Evolutionary conservation across 2,329 filamentous ascomycete genomes (phyloP).

Genomic region (Gnomoniopsis smithogilvyi): DNA sequence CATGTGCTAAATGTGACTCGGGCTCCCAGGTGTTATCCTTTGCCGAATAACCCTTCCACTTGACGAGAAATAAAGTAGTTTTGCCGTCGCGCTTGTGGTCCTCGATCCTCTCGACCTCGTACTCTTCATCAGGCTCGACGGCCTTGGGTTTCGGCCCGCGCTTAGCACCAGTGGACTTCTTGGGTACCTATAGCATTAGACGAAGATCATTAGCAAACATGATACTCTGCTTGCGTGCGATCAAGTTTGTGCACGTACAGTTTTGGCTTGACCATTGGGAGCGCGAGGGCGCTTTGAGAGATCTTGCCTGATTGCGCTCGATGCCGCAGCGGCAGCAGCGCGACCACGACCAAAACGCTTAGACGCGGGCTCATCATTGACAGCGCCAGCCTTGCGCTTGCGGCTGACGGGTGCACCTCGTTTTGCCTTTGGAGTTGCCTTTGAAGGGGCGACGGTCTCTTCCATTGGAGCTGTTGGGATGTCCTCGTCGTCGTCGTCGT

Average conservation of each 20-base stretch:
- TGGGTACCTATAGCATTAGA: neutral
- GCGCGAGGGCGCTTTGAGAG: conserved; percentile 13
- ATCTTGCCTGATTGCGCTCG: conserved; percentile 14
- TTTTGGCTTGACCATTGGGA: conserved; percentile 8
- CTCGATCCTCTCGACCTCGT: conserved; percentile 16
- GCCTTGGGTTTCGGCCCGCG: conserved; percentile 11
- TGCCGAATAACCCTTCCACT: conserved; percentile 48
- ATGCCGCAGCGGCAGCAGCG: conserved; percentile 17
- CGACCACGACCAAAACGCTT: conserved; percentile 12
- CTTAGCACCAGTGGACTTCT: conserved; percentile 11
- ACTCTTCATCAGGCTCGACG: neutral
- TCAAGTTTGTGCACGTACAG: conserved; percentile 1
- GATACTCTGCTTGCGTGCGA: neutral
- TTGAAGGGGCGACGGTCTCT: conserved; percentile 8
- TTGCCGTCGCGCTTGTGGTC: conserved; percentile 43
- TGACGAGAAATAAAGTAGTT: conserved; percentile 44
- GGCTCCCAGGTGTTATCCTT: conserved; percentile 54
- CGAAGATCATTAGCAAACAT: neutral
- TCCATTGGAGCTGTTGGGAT: conserved; percentile 11
- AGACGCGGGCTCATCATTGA: neutral
- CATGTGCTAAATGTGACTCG: conserved; percentile 39
- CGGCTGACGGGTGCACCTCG: neutral
- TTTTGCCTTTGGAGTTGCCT: conserved; percentile 14
- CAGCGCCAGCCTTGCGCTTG: conserved; percentile 14
- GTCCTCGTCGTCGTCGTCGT: too few species aligned